phyloP scores from a whole-genome alignment of 805 yeast genomes.

The Nakazawaea molendinolei region DNA sequence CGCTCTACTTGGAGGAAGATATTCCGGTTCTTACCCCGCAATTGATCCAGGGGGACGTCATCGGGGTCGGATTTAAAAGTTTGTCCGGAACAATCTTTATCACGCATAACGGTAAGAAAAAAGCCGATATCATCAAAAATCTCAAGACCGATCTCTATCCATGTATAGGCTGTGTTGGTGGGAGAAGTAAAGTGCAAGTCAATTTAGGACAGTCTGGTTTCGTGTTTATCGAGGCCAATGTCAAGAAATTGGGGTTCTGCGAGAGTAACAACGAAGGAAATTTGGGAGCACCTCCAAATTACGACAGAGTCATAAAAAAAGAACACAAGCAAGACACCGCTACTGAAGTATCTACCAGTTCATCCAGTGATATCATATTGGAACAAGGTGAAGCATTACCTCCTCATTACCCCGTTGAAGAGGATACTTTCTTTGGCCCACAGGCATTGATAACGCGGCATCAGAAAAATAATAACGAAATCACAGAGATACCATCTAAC shows the following conservation, averaged over 20 bases:
- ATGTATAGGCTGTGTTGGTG: conserved; percentile 44
- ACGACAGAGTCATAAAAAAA: conserved; percentile 17
- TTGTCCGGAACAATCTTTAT: conserved; percentile 42
- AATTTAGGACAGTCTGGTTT: conserved; percentile 81
- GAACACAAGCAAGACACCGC: neutral
- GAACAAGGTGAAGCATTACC: conserved; percentile 72
- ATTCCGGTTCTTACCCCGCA: conserved; percentile 41
- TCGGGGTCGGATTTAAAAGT: conserved; percentile 48
- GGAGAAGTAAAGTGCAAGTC: conserved; percentile 44
- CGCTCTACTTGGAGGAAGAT: conserved; percentile 43
- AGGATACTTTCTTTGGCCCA: conserved; percentile 56
- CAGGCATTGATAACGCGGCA: conserved; percentile 1
- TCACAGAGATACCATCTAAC: conserved; percentile 4
- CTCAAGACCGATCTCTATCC: conserved; percentile 45
- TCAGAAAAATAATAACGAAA: conserved; percentile 2
- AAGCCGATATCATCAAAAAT: conserved; percentile 43
- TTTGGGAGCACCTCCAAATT: conserved; percentile 33
- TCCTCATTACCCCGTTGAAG: conserved; percentile 61
- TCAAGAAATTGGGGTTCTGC: conserved; percentile 49
- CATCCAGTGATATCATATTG: conserved; percentile 40
- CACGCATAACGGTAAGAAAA: conserved; percentile 49
- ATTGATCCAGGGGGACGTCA: conserved; percentile 43
- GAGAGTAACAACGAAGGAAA: conserved; percentile 36
- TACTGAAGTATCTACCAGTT: neutral
- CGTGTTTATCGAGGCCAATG: conserved; percentile 86